phyloP scores from a whole-genome alignment of 345 rosid genomes.

The Gossypium australe region DNA sequence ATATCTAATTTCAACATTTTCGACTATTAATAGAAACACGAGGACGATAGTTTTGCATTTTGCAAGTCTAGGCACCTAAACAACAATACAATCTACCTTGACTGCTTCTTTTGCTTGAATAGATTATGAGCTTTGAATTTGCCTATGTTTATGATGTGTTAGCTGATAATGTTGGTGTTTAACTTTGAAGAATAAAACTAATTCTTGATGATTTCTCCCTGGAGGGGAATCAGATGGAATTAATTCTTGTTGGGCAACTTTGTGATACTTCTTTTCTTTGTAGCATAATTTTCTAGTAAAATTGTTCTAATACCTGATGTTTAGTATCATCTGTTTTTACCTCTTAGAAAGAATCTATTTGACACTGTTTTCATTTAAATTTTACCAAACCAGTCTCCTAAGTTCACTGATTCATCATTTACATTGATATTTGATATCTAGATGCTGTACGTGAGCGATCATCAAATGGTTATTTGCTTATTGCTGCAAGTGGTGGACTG shows the following conservation, averaged over 20 bases:
- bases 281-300: not conserved
- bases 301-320: not conserved
- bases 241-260: not conserved
- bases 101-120: not conserved
- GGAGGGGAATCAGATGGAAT: not conserved
- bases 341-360: not conserved
- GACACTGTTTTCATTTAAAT: not conserved
- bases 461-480: conserved; percentile 93
- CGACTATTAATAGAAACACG: not conserved
- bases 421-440: conserved; percentile 26
- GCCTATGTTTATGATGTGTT: not conserved
- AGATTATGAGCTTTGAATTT: not conserved
- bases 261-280: not conserved
- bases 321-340: not conserved
- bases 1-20: not conserved
- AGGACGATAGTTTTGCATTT: not conserved
- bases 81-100: not conserved
- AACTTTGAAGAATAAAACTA: conserved; percentile 2
- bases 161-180: not conserved
- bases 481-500: conserved; percentile 96
- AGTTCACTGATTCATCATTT: not conserved
- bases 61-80: not conserved
- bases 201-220: not conserved
- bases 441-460: conserved; percentile 57
- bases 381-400: not conserved